A percentile compares a stretch with the other conserved stretches of the same genome.
Evolutionary conservation across 148 eudicot genomes (phyloP).

Genomic region (Camellia japonica): DNA sequence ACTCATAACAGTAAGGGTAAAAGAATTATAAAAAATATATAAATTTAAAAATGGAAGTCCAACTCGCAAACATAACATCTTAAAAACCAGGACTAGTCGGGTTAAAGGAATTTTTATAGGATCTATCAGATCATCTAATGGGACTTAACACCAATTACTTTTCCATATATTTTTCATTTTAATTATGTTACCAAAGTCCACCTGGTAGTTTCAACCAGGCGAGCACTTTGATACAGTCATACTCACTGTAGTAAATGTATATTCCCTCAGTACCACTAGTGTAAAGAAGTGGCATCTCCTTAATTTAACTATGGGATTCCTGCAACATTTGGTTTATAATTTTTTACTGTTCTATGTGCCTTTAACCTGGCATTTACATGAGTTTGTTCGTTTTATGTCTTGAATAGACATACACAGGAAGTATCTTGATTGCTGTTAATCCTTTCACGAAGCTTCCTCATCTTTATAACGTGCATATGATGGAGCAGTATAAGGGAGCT

Average conservation of each 20-base stretch:
- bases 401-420: slow-evolving; percentile 92
- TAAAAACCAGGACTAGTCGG: too few species aligned
- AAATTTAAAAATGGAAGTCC: too few species aligned
- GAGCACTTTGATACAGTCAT: background rate
- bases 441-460: slow-evolving; percentile 98
- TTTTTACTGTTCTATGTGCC: background rate
- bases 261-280: background rate
- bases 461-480: slow-evolving; percentile 91
- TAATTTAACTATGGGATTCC: background rate
- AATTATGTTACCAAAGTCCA: background rate
- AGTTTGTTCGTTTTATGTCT: slow-evolving; percentile 15
- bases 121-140: background rate
- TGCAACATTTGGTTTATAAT: background rate
- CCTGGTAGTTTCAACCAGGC: background rate
- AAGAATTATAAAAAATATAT: too few species aligned
- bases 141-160: background rate
- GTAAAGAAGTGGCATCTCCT: background rate
- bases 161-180: background rate
- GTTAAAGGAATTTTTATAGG: too few species aligned
- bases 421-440: slow-evolving; percentile 96
- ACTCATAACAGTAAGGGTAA: too few species aligned
- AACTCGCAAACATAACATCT: too few species aligned
- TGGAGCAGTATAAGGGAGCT: slow-evolving; percentile 97
- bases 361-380: slow-evolving; percentile 8
- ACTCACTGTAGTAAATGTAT: background rate